Base-by-base conservation (phyloP, 1,284 basidiomycete species). In the Cutaneotrichosporon sp. region DNA sequence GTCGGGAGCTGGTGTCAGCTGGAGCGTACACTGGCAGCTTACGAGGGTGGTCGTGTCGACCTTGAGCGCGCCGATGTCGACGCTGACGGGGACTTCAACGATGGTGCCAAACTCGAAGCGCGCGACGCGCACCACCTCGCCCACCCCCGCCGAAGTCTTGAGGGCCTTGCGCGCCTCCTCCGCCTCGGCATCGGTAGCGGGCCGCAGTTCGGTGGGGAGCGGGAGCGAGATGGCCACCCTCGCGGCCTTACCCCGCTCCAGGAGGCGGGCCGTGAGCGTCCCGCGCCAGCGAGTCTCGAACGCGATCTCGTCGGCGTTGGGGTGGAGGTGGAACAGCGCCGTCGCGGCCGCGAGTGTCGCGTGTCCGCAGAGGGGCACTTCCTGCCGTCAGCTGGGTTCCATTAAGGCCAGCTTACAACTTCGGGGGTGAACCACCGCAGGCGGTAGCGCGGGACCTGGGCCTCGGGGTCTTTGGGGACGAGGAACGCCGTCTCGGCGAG, bases 181-280 rank as follows among this genome's bases (percentile, higher is more conserved):
- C 2, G 25, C 27, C 18, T 50, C 13, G 14, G 14, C 14, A 8
- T 29, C 18, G 4, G 25, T 29, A 16, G 47, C 47, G 1, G 25
- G 46, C 78, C 81, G 69, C 79, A 81, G 71, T 81, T 82, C 77
- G 77, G 72, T 59, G 18, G 47, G 47, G 80, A 83, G 69, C 60
- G 79, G 45, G 92, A 97, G 81, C 92, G 97, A 47, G 92, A 97
- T 82, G 84, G 90, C 58, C 81, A 83, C 72, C 33, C 33, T 49
- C 38, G 5, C n/a, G 51, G 51, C 58, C 29, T 55, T 62, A 54
- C 38, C 38, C 16, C 38, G 38, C 38, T 42, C 38, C 16, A 42
- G 18, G 6, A 45, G 59, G 16, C 51, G 61, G 13, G 72, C 72
- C n/a, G 42, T 50, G 18, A 76, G 69, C 9, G 54, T 57, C 14